Conservation (phyloP, 2,329 filamentous ascomycete species). For the Pseudocercospora macadamiae region DNA sequence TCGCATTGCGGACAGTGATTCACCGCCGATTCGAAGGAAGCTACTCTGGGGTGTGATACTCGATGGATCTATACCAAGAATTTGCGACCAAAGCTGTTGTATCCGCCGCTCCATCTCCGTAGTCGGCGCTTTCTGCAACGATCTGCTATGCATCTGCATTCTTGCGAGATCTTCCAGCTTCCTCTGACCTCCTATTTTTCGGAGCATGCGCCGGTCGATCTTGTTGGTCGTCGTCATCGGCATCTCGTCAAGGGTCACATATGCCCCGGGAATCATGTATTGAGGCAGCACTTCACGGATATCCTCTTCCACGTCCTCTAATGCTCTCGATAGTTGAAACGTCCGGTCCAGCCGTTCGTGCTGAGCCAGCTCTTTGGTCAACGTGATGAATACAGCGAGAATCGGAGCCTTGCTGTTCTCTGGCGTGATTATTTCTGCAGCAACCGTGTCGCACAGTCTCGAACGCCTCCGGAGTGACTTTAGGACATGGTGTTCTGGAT, state of each 20-base stretch:
- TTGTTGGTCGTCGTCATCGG: conserved; percentile 75
- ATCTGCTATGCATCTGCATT: conserved; percentile 23
- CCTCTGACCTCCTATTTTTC: conserved; percentile 45
- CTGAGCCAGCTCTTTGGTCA: neutral
- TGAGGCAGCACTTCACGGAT: conserved; percentile 55
- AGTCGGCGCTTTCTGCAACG: conserved; percentile 46
- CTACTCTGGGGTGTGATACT: conserved; percentile 62
- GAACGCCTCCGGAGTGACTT: conserved; percentile 15
- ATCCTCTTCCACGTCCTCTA: conserved; percentile 11
- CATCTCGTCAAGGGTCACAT: conserved; percentile 68
- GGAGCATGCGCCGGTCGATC: conserved; percentile 61
- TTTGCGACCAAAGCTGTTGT: conserved; percentile 55
- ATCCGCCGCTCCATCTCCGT: conserved; percentile 59
- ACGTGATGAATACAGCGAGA: conserved; percentile 8
- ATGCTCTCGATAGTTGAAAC: neutral
- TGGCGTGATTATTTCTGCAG: neutral
- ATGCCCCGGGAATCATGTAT: conserved; percentile 76
- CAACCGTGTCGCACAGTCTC: conserved; percentile 1
- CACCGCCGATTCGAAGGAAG: conserved; percentile 51
- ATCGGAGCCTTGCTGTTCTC: neutral
- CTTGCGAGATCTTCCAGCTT: conserved; percentile 46
- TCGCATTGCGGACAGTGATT: conserved; percentile 50
- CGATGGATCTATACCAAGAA: conserved; percentile 49
- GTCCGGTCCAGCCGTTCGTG: neutral
- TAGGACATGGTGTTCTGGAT: conserved; percentile 56